Evolutionary conservation across 2,329 filamentous ascomycete genomes (phyloP).

Genomic region (Proliferodiscus dingleyae): DNA sequence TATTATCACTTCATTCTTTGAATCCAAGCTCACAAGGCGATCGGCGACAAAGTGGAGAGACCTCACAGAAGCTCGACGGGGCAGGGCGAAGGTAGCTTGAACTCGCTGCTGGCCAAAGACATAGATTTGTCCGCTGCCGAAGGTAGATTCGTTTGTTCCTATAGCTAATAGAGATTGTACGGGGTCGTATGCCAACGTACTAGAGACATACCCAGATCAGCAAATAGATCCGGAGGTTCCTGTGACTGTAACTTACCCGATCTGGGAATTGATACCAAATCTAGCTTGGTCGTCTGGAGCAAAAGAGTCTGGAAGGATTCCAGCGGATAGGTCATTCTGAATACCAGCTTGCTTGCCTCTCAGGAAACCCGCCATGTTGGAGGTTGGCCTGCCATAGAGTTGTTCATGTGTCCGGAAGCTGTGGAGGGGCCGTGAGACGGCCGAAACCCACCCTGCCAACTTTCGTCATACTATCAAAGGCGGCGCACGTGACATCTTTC

Average conservation of each 20-base stretch:
- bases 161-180: conserved; percentile 90
- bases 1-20: conserved; percentile 76
- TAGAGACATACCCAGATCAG: conserved; percentile 37
- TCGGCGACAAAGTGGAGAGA: conserved; percentile 80
- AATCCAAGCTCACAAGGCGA: conserved; percentile 79
- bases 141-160: conserved; percentile 82
- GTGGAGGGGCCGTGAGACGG: background rate
- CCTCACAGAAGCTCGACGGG: conserved; percentile 68
- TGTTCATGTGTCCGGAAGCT: background rate
- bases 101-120: conserved; percentile 80
- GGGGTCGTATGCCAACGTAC: conserved; percentile 84
- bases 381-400: background rate
- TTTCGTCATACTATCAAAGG: no score
- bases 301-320: conserved; percentile 73
- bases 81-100: conserved; percentile 66
- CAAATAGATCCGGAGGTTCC: conserved; percentile 6
- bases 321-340: conserved; percentile 81
- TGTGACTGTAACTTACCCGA: conserved; percentile 45
- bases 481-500: no score
- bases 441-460: background rate
- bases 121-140: conserved; percentile 82
- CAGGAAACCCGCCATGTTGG: conserved; percentile 76
- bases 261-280: conserved; percentile 76
- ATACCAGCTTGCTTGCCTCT: conserved; percentile 91
- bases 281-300: conserved; percentile 76